These are phyloP conservation scores for Solanum chacoense DNA, from an alignment of 305 asterid species.

Conservation along the genomic window DNA sequence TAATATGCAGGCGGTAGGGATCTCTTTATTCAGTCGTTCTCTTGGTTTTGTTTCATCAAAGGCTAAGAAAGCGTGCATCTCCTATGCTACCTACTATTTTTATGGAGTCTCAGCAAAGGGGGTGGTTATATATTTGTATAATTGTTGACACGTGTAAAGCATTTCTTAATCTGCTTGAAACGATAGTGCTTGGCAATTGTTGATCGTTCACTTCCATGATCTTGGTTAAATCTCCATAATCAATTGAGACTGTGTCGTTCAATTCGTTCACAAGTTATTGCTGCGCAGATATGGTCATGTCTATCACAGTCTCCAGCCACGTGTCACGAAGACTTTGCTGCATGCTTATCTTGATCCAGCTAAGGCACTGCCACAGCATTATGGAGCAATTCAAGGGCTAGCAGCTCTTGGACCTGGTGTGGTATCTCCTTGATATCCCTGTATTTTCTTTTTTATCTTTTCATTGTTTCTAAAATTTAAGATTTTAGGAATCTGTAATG, in stretches of 20 bases:
- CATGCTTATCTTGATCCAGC: constrained; percentile 81
- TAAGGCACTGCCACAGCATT: constrained; percentile 87
- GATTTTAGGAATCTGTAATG: neutral
- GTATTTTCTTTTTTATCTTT: neutral
- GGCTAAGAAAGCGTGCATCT: neutral
- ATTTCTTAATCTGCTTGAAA: neutral
- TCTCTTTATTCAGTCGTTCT: constrained; percentile 13
- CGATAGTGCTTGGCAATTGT: neutral
- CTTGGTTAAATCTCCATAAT: neutral
- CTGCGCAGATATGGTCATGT: constrained; percentile 68
- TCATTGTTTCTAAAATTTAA: neutral
- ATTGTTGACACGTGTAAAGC: neutral
- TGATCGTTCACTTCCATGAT: neutral
- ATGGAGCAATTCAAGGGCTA: constrained; percentile 96
- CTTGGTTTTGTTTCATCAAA: neutral
- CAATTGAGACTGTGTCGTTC: neutral
- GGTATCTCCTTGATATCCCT: constrained; percentile 35
- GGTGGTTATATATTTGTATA: neutral
- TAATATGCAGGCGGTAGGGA: constrained; percentile 78
- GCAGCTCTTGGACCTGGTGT: constrained; percentile 88
- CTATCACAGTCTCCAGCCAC: constrained; percentile 80
- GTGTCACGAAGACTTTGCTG: constrained; percentile 70
- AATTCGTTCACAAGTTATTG: constrained; percentile 4
- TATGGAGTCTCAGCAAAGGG: neutral
- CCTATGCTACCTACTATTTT: neutral